Base-by-base conservation (phyloP, 805 yeast species). In the Barnettozyma populi region DNA sequence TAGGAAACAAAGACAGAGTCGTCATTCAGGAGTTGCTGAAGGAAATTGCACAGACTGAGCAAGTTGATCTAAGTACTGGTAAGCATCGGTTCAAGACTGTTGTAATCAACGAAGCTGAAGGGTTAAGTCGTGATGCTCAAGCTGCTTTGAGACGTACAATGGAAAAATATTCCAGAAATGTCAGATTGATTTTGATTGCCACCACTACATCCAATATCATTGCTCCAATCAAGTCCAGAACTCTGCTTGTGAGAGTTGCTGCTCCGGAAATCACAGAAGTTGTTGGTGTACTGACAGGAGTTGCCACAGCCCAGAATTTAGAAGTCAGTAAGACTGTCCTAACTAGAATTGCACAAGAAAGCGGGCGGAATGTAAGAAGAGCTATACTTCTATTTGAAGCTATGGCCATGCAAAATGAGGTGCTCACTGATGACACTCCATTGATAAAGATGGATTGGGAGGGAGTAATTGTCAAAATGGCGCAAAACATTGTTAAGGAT, bases 111-210 rank as follows among this genome's bases (percentile, higher is more conserved):
- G 97, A 90, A 64, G 97, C 97, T 0, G 96, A 90, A 54, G 79
- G 88, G 7, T 72, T 90, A 52, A 83, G 90, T 19, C 78, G 96
- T 66, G 97, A 90, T 64, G 97, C 97, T 0, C 97, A 90, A 63
- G 95, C 97, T 4, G 97, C 97, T 0, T 70, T 90, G 52, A 81
- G 97, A 75, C 78, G 97, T 67, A 90, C 97, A 1, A 90, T 90
- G 96, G 97, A 90, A 63, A 90, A 89, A 63, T 90, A 89, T 66
- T 87, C 97, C 2, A 76, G 84, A 21, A 90, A 89, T 61, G 80
- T 94, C 56, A 78, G 99, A 51, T 71, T 94, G 52, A 78, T 94
- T 32, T 70, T 94, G 70, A 75, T 94, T 19, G 87, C 96, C 56
- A 92, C 89, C 62, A 80, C 97, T 3, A 87, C 96, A 23, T 87